Conservation (phyloP, 441 rosid genomes). For the Gossypium schwendimanii region DNA sequence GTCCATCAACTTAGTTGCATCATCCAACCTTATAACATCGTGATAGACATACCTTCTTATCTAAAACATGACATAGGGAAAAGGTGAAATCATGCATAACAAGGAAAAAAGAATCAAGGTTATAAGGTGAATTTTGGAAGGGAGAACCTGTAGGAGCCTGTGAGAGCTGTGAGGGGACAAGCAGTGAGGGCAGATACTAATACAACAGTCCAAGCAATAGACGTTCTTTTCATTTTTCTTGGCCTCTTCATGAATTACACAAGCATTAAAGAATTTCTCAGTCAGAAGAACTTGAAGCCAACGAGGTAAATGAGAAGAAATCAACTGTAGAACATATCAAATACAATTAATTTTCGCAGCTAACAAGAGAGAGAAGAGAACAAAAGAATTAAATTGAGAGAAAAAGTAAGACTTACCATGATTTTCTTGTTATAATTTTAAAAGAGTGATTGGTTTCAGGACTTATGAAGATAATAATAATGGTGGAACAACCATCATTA, state of each 20-base stretch:
- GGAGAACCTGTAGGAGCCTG: conserved; percentile 67
- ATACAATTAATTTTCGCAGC: background rate
- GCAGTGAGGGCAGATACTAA: conserved; percentile 77
- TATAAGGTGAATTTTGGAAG: background rate
- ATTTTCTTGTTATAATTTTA: conserved; percentile 15
- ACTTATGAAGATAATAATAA: conserved; percentile 22
- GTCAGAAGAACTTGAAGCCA: conserved; percentile 69
- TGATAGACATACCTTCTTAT: conserved; percentile 83
- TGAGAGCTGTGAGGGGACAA: conserved; percentile 59
- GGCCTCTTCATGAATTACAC: conserved; percentile 53
- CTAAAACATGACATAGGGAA: conserved; percentile 28
- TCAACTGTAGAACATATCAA: conserved; percentile 14
- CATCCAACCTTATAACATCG: conserved; percentile 69
- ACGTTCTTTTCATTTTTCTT: conserved; percentile 81
- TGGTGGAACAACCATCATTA: conserved; percentile 16
- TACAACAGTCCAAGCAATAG: conserved; percentile 75
- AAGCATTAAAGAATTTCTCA: conserved; percentile 85
- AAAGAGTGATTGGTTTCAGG: conserved; percentile 13
- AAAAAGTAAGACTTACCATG: conserved; percentile 29
- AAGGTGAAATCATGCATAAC: background rate
- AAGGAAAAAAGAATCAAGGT: background rate
- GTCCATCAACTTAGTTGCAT: conserved; percentile 68
- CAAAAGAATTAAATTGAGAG: background rate
- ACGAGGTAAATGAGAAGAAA: conserved; percentile 38
- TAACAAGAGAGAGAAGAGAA: background rate